Evolutionary conservation across 176 grass and related monocot genomes (phyloP), one percentile per base, ranked within the genome.

Genomic region (Carex pumila): DNA sequence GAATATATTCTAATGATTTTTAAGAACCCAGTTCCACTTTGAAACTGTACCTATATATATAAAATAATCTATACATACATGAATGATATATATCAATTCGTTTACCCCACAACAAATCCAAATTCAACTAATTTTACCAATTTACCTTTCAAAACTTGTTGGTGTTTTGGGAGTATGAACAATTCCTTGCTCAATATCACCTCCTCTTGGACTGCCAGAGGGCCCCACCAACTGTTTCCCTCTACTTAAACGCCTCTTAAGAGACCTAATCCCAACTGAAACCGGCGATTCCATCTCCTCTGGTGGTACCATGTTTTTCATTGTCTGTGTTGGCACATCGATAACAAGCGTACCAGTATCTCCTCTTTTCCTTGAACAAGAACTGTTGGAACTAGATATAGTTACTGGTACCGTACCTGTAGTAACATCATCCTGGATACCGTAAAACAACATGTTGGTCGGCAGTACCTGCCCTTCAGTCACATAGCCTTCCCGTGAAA

Each of bases 151-250:
- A 81, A 2, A 87, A 92, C 41, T 87, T 86, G 73, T 91, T 0
- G 94, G 91, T 0, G 91, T 90, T 84, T 86, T 91, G 7, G 92
- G 80, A 50, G 86, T 80, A n/a, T 36, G 83, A 82, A 85, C 77
- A 71, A 88, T 30, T 36, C 92, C 94, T 63, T 97, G 94, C 87
- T 94, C 94, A 79, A 97, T 60, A 89, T 97, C 94, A 14, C 70
- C 39, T 66, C 65, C 87, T 66, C 85, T 82, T 5, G 92, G 90
- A 56, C 64, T 81, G 65, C 75, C 87, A 4, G 88, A 25, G 17
- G 90, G 73, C 7, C 77, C 89, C 3, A 89, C 62, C 30, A 89
- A 71, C 74, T 92, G 87, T 85, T 89, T 94, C 61, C 92, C 92
- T 5, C 87, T 75, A 74, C 94, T 97, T 29, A 92, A 68, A 4